Conservation (phyloP, 2,329 filamentous ascomycete species). For the Aureobasidium vineae region DNA sequence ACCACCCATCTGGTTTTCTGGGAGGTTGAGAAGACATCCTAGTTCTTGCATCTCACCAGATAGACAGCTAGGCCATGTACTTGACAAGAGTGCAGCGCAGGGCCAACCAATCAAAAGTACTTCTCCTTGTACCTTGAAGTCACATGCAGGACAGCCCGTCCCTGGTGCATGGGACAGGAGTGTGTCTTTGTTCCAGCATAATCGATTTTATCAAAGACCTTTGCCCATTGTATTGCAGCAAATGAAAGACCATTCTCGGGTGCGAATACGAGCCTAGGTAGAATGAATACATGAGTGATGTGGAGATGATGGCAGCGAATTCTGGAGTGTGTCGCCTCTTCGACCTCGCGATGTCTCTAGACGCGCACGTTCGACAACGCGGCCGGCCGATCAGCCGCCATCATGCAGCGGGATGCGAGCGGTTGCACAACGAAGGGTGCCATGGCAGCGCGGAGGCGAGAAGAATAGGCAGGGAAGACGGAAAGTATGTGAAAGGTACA, state of each 20-base stretch:
- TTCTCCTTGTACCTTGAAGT: background rate
- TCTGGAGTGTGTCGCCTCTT: background rate
- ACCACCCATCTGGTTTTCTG: background rate
- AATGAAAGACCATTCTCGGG: background rate
- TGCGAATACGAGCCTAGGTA: background rate
- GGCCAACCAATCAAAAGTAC: conserved; percentile 1
- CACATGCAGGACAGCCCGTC: conserved; percentile 1
- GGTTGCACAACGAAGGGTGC: background rate
- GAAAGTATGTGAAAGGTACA: background rate
- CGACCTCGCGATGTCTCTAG: background rate
- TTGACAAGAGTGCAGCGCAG: background rate
- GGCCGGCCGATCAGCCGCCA: conserved; percentile 7
- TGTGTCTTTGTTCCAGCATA: background rate
- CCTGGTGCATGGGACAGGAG: background rate
- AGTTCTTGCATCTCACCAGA: conserved; percentile 11
- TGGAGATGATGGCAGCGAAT: background rate
- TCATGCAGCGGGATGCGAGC: background rate
- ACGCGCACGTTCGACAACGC: conserved; percentile 8
- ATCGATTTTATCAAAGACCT: background rate
- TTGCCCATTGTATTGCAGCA: background rate
- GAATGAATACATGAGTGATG: background rate
- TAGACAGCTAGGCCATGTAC: background rate
- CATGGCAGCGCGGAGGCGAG: background rate
- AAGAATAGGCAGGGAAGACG: background rate
- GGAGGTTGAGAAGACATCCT: conserved; percentile 8